Base-by-base conservation (phyloP, 768 basidiomycete genomes). In the Arthromyces matolae region DNA sequence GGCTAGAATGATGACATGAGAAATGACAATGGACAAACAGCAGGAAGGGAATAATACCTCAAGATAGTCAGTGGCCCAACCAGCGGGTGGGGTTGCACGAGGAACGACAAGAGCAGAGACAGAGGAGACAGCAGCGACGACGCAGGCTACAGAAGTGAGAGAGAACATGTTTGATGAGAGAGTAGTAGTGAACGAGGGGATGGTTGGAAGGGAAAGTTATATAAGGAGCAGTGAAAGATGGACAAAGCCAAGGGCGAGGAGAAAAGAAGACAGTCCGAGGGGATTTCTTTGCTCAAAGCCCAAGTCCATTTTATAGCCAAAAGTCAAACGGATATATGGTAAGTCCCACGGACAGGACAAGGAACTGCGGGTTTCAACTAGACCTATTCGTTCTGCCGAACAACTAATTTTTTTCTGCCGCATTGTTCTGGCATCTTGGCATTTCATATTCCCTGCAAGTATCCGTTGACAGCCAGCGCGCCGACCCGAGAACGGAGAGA, bases 1-100 rank as follows among this genome's bases (percentile, higher is more conserved):
- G 61, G 38, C 81, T 84, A 46, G 5, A 5, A 35, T 20, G 41
- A 23, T 31, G 35, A 10, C 22, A 41, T 48, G 28, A 41, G 42
- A 42, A 20, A 41, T 46, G 24, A 45, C n/a, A n/a, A 34, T 28
- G 24, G 25, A 3, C 41, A 28, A 37, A 49, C 25, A 37, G 29
- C 29, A 47, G 39, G 41, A 25, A 5, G 22, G 34, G 25, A 39
- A 20, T 20, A 42, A 13, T 51, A 73, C 66, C 67, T 77, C 84
- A 5, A 86, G 75, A 54, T 69, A 57, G 37, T 56, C 61, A 5
- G 68, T 69, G 18, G 63, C 55, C 69, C 77, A 85, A 18, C 70
- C 71, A 4, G 63, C 29, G 5, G 78, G 80, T 20, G 64, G 65
- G 32, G 53, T 58, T 14, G 58, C 53, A 48, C 76, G 71, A 34